Conservation (phyloP, 768 basidiomycete genomes). For the Boletus subcaerulescens region DNA sequence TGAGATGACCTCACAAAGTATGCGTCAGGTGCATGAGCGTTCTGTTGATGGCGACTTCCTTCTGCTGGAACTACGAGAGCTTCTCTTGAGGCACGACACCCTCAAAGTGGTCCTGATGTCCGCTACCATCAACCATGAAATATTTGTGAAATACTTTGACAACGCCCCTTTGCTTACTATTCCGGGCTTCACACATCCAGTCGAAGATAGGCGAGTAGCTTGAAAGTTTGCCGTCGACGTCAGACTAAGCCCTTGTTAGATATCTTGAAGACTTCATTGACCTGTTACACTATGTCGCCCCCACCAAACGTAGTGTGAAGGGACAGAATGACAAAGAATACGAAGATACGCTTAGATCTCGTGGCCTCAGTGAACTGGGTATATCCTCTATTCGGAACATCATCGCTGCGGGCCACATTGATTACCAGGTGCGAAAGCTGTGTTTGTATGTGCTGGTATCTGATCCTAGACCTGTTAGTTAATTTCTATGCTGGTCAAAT, state of each 20-base stretch:
- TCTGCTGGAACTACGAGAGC: conserved; percentile 76
- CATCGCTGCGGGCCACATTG: conserved; percentile 59
- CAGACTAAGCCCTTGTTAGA: conserved; percentile 35
- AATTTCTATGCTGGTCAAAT: conserved; percentile 59
- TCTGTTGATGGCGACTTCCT: conserved; percentile 90
- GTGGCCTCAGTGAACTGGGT: conserved; percentile 51
- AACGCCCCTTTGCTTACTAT: conserved; percentile 80
- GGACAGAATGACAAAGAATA: conserved; percentile 36
- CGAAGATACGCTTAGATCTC: conserved; percentile 46
- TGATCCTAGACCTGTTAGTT: conserved; percentile 40
- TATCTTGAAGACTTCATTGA: conserved; percentile 82
- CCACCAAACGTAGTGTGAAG: conserved; percentile 33
- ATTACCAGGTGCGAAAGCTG: conserved; percentile 55
- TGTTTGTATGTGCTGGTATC: neutral
- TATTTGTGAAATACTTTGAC: conserved; percentile 79
- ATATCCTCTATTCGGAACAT: conserved; percentile 60
- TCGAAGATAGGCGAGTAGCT: conserved; percentile 61
- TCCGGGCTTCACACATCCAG: conserved; percentile 78
- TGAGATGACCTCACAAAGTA: neutral
- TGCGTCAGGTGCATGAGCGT: conserved; percentile 77
- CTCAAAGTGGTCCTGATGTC: conserved; percentile 90
- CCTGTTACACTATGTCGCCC: conserved; percentile 51
- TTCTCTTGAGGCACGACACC: conserved; percentile 57
- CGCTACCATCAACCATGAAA: conserved; percentile 90
- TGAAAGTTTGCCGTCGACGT: neutral